These are phyloP conservation scores for Thalassiosira profunda DNA, from an alignment of 108 stramenopile species.

Conservation along the genomic window DNA sequence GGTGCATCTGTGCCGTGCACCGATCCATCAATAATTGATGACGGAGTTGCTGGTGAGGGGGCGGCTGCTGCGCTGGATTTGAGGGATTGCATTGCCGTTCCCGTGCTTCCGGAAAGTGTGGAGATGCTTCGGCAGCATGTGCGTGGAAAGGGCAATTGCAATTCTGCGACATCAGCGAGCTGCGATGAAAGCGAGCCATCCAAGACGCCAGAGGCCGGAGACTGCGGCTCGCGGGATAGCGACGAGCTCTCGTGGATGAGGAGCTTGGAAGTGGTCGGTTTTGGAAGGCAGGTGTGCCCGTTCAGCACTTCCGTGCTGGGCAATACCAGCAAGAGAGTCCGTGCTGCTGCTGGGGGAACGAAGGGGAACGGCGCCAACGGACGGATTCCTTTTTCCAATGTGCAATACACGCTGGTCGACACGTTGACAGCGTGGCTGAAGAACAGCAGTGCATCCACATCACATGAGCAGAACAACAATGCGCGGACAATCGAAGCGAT, in stretches of 20 bases:
- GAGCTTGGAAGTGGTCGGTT: constrained; percentile 17
- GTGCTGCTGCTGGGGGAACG: not conserved
- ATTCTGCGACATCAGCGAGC: constrained; percentile 3
- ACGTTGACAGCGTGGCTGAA: constrained; percentile 19
- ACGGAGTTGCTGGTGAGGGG: not conserved
- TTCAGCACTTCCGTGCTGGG: constrained; percentile 43
- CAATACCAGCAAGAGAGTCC: constrained; percentile 16
- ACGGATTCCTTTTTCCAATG: constrained; percentile 9
- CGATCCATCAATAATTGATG: too few species aligned
- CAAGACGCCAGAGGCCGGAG: constrained; percentile 6
- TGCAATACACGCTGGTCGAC: constrained; percentile 23
- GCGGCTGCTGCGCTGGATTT: not conserved
- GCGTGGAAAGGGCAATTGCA: constrained; percentile 8
- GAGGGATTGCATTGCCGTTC: not conserved
- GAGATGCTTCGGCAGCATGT: constrained; percentile 36
- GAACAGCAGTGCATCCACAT: not conserved
- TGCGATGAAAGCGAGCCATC: constrained; percentile 14
- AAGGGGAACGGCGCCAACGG: constrained; percentile 14
- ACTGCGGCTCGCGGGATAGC: not conserved
- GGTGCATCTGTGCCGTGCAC: not conserved
- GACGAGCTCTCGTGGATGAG: not conserved
- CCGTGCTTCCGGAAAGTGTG: constrained; percentile 14
- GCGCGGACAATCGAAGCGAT: constrained; percentile 16
- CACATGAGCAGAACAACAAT: not conserved
- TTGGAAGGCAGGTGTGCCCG: constrained; percentile 29